Conservation (phyloP, 1,284 basidiomycete genomes). For the Pyrrhoderma lamaoense region DNA sequence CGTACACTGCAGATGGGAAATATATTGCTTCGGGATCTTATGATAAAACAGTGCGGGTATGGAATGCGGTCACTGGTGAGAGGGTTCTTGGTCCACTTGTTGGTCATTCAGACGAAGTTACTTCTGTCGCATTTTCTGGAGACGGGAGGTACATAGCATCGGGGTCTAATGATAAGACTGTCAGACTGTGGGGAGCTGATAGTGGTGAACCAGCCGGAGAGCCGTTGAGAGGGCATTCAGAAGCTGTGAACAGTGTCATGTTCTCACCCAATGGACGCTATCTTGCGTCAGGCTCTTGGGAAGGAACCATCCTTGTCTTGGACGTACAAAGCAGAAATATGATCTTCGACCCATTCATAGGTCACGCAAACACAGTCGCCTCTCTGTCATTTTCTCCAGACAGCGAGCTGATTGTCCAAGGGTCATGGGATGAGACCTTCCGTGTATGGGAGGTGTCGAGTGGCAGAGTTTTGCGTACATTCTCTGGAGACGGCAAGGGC, state of each 20-base stretch:
- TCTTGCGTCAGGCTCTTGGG: background rate
- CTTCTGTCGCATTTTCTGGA: too few relatives aligned
- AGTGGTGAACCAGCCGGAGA: background rate
- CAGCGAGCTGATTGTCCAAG: too few relatives aligned
- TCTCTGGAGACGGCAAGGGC: background rate
- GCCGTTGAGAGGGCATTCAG: background rate
- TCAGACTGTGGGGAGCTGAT: conserved; percentile 9
- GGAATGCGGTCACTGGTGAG: too few relatives aligned
- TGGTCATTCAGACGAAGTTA: too few relatives aligned
- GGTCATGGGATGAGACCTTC: too few relatives aligned
- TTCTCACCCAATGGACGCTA: background rate
- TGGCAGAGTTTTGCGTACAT: background rate
- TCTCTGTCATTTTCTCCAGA: too few relatives aligned
- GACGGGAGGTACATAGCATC: too few relatives aligned
- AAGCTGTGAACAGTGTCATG: background rate
- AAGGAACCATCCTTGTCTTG: background rate
- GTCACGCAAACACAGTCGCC: too few relatives aligned
- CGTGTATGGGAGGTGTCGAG: too few relatives aligned
- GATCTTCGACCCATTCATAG: background rate
- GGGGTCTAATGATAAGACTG: too few relatives aligned
- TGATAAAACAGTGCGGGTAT: too few relatives aligned
- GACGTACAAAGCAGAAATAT: background rate
- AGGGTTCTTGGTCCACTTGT: too few relatives aligned
- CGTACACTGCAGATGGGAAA: background rate
- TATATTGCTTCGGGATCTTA: conserved; percentile 1